A percentile compares a stretch with the other conserved stretches of the same genome.
Evolutionary conservation across 2,329 filamentous ascomycete species (phyloP).

Genomic region (Cladophialophora exuberans): DNA sequence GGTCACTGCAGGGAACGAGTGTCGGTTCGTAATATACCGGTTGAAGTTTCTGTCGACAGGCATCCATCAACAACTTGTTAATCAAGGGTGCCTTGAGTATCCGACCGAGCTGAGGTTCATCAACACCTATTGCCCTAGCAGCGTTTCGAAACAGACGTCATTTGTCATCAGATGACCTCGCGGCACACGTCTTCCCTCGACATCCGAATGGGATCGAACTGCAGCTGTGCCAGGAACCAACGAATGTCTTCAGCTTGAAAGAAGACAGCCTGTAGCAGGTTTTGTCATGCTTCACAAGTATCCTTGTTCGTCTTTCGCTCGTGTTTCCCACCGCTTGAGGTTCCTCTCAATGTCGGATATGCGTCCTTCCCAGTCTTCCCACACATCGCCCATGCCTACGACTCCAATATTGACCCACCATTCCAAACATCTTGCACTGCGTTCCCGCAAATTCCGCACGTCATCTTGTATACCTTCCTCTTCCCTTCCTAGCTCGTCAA

Average conservation of each 20-base stretch:
- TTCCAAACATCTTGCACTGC: slow-evolving; percentile 57
- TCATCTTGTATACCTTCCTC: slow-evolving; percentile 45
- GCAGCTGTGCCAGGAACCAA: neutral
- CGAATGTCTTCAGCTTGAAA: neutral
- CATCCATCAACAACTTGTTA: too few species aligned
- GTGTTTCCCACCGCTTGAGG: slow-evolving; percentile 63
- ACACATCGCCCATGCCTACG: slow-evolving; percentile 67
- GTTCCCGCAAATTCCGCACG: slow-evolving; percentile 46
- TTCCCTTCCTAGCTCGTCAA: slow-evolving; percentile 41
- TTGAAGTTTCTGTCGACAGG: too few species aligned
- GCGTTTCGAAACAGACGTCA: too few species aligned
- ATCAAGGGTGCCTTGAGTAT: too few species aligned
- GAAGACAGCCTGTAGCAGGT: slow-evolving; percentile 7
- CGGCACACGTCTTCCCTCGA: too few species aligned
- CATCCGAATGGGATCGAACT: neutral
- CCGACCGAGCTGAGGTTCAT: too few species aligned
- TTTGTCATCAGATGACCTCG: slow-evolving; percentile 1
- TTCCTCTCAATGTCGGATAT: slow-evolving; percentile 67
- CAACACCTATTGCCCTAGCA: too few species aligned
- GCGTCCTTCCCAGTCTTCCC: slow-evolving; percentile 72
- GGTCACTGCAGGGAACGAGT: too few species aligned
- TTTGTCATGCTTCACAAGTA: slow-evolving; percentile 23
- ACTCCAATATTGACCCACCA: slow-evolving; percentile 76
- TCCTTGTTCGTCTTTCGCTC: slow-evolving; percentile 55
- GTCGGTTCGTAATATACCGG: too few species aligned